phyloP scores from a whole-genome alignment of 1,284 basidiomycete species.

The Ceratobasidium sp. region DNA sequence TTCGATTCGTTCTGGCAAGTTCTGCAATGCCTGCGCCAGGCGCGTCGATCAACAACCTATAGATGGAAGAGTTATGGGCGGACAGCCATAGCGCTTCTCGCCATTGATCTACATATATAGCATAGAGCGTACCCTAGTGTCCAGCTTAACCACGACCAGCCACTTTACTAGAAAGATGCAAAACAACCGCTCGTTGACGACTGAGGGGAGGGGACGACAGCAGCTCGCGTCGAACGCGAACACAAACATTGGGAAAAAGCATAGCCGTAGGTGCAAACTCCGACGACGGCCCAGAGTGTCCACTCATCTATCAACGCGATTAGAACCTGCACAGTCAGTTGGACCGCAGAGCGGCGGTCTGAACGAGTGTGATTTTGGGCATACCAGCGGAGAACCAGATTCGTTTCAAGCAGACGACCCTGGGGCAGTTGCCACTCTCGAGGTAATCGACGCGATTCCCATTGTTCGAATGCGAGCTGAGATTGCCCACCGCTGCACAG shows the following conservation, averaged over 20 bases:
- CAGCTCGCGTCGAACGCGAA: conserved; percentile 1
- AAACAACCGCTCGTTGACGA: neutral
- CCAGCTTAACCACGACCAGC: neutral
- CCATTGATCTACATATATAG: neutral
- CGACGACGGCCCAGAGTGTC: neutral
- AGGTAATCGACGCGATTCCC: neutral
- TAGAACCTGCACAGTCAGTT: neutral
- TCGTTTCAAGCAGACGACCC: conserved; percentile 4
- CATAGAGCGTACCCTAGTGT: neutral
- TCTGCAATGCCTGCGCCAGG: neutral
- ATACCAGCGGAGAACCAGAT: neutral
- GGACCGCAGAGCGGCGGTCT: neutral
- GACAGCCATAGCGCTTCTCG: conserved; percentile 25
- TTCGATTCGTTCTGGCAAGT: neutral
- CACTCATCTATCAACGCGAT: neutral
- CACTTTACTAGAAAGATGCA: neutral
- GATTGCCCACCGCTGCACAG: neutral
- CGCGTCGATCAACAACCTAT: conserved; percentile 9
- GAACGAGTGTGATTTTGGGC: neutral
- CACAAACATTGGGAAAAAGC: neutral
- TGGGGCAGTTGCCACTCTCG: conserved; percentile 10
- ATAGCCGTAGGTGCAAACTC: conserved; percentile 24
- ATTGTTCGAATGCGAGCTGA: neutral
- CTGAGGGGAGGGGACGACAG: neutral
- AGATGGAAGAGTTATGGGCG: neutral